Percentiles rank a stretch among this genome's conserved stretches.
Evolutionary conservation across 768 basidiomycete species (phyloP).

Genomic region (Dictyophora rubrovolvata): DNA sequence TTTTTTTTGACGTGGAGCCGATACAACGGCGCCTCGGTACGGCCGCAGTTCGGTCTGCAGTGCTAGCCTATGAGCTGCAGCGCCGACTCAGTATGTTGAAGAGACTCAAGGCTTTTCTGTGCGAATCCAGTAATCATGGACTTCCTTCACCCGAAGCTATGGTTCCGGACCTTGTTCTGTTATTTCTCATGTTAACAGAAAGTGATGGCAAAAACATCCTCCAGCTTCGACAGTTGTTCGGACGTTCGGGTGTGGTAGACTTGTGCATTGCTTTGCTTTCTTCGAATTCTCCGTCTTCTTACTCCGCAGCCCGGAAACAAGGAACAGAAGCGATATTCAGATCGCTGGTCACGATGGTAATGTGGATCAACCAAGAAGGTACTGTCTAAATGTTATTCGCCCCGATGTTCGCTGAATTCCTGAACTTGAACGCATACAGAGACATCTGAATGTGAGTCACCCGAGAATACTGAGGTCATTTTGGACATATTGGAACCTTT

Average conservation of each 20-base stretch:
- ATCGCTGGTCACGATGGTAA: neutral
- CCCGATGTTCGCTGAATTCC: too few relatives aligned
- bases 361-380: conserved; percentile 5
- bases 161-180: neutral
- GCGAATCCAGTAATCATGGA: too few relatives aligned
- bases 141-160: neutral
- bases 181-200: conserved; percentile 3
- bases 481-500: neutral
- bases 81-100: neutral
- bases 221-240: neutral
- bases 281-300: too few relatives aligned
- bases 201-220: conserved; percentile 2
- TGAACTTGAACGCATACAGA: too few relatives aligned
- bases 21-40: neutral
- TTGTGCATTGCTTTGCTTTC: neutral
- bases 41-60: neutral
- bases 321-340: neutral
- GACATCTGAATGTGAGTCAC: neutral
- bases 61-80: neutral
- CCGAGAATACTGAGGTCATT: neutral
- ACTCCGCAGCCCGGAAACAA: neutral
- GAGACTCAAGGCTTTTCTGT: neutral
- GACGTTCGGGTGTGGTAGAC: neutral
- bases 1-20: neutral
- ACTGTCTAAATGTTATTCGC: neutral